These are phyloP conservation scores for Bombardia bombarda DNA, from an alignment of 495 filamentous ascomycete genomes.

Conservation along the genomic window DNA sequence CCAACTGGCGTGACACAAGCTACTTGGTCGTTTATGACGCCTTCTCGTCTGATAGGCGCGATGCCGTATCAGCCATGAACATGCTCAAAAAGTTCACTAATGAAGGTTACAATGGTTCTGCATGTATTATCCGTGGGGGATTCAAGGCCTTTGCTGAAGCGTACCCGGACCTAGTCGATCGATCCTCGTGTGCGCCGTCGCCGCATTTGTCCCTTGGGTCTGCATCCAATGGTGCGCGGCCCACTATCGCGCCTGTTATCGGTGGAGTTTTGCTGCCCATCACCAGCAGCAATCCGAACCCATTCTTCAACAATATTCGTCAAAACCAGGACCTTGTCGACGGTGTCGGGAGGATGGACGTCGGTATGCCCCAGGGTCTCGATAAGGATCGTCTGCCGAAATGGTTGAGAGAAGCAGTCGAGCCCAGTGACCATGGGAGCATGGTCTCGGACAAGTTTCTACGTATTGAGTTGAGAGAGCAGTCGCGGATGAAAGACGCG, in stretches of 20 bases:
- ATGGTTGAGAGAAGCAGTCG: slow-evolving; percentile 68
- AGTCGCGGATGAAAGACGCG: slow-evolving; percentile 86
- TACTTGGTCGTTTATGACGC: slow-evolving; percentile 85
- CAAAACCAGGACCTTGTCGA: slow-evolving; percentile 95
- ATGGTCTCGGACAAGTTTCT: slow-evolving; percentile 77
- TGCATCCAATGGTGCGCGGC: slow-evolving; percentile 14
- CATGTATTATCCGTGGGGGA: slow-evolving; percentile 60
- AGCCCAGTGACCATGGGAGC: slow-evolving; percentile 63
- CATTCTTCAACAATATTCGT: slow-evolving; percentile 92
- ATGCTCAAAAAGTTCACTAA: slow-evolving; percentile 85
- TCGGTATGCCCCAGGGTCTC: slow-evolving; percentile 59
- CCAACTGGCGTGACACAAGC: slow-evolving; percentile 62
- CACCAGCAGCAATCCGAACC: slow-evolving; percentile 59
- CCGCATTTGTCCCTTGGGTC: slow-evolving; percentile 31
- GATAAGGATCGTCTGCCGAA: slow-evolving; percentile 52
- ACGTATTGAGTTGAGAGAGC: slow-evolving; percentile 72
- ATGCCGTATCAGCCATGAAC: slow-evolving; percentile 68
- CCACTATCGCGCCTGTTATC: slow-evolving; percentile 63
- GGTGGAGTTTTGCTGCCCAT: slow-evolving; percentile 81
- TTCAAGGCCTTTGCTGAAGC: slow-evolving; percentile 43
- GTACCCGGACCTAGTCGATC: slow-evolving; percentile 42
- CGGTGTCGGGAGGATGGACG: slow-evolving; percentile 82
- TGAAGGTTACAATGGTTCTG: slow-evolving; percentile 72
- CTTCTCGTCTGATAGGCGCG: slow-evolving; percentile 64
- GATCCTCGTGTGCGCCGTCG: slow-evolving; percentile 25